Evolutionary conservation across 345 rosid genomes (phyloP), one percentile per base, ranked within the genome.

Genomic region (Barbarea vulgaris): DNA sequence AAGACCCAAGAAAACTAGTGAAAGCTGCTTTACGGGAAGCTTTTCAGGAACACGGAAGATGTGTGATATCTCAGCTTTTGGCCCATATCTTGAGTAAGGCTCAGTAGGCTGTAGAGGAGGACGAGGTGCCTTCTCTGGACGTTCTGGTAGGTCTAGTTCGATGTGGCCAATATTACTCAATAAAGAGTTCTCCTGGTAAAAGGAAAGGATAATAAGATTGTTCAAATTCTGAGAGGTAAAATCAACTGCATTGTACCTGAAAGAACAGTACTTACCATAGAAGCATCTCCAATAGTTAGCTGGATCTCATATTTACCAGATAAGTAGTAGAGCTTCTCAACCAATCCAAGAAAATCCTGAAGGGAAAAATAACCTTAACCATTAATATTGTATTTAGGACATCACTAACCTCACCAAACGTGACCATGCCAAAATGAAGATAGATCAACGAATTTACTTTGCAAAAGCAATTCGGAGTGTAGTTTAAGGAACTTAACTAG

Each of bases 271-370:
- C 86, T 77, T 83, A 93, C 99, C 99, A 96, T 96, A 22, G 83
- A 95, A 67, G 87, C 87, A 81, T 96, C 99, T 57, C 99, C 99
- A 64, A 93, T 81, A 46, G 85, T 76, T n/a, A 96, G 90, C 83
- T 96, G 93, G 58, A 93, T 83, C 72, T 90, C 88, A 55, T 93
- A 96, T 85, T 71, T 86, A 64, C 98, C 97, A 6, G 98, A 96
- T 24, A 93, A 90, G 74, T 96, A 96, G 85, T 80, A 96, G 55
- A 96, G 86, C 83, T 91, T 93, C 81, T 96, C 99, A 56, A 96
- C 97, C 79, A 91, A 79, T 61, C 96, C 89, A 21, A 96, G 95
- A 79, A 96, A 93, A 84, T 93, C 97, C 99, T 96, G 54, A 80
- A 78, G 31, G 52, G 72, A 73, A 71, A 25, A 64, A 27, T 31